These are phyloP conservation scores for Phoma sp. DNA, from an alignment of 2,329 filamentous ascomycete genomes.

Conservation along the genomic window DNA sequence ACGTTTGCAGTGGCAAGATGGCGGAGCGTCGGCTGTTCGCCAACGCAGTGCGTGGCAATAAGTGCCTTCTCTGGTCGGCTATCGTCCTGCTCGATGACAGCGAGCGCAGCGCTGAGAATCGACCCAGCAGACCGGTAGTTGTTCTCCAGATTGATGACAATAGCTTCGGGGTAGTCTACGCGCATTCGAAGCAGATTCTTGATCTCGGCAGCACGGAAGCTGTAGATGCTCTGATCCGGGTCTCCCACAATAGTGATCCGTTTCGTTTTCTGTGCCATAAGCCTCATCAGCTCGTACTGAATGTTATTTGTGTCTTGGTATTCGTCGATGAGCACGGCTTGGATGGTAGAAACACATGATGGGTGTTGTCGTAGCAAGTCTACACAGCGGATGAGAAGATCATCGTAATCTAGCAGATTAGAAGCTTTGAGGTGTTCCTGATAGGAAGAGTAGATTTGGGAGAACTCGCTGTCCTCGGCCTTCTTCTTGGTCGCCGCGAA, in stretches of 20 bases:
- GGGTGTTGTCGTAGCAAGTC: conserved; percentile 77
- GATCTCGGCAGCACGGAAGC: conserved; percentile 91
- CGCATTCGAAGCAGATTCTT: conserved; percentile 84
- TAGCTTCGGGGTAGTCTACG: conserved; percentile 75
- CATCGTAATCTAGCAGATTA: conserved; percentile 92
- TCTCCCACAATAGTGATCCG: conserved; percentile 96
- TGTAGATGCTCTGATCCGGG: conserved; percentile 97
- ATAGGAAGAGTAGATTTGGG: conserved; percentile 74
- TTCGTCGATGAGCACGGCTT: conserved; percentile 92
- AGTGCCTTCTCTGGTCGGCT: conserved; percentile 80
- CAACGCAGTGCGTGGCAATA: conserved; percentile 78
- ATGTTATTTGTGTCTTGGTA: conserved; percentile 97
- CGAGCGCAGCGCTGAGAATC: conserved; percentile 79
- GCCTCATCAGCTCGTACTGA: conserved; percentile 91
- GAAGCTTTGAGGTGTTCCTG: conserved; percentile 75
- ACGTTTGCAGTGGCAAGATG: conserved; percentile 71
- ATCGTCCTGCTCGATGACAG: conserved; percentile 89
- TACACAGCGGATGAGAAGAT: conserved; percentile 82
- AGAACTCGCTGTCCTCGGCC: conserved; percentile 68
- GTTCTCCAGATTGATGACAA: conserved; percentile 85
- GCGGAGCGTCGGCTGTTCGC: conserved; percentile 80
- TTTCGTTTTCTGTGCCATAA: conserved; percentile 75
- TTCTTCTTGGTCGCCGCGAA: conserved; percentile 51
- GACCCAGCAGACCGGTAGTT: conserved; percentile 92
- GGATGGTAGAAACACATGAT: conserved; percentile 84